Conservation (phyloP, 1,139 yeast genomes). For the Sugiyamaella castrensis region DNA sequence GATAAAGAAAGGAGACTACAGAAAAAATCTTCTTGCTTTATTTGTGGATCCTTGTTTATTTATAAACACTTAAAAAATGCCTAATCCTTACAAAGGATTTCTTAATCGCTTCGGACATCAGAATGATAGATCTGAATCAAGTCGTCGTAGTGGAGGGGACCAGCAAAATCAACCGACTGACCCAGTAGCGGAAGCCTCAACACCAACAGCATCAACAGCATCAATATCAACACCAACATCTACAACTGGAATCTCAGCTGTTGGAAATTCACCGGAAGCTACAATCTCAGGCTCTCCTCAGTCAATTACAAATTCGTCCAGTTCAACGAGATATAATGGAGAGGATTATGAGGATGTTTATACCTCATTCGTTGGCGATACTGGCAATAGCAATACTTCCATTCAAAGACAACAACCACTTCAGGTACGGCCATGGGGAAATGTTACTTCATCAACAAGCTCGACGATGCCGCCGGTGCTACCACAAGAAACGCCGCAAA, state of each 20-base stretch:
- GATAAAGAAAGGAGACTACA: no score
- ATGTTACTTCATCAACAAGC: constrained; percentile 10
- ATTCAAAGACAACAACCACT: not conserved
- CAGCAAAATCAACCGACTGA: not conserved
- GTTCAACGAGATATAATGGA: not conserved
- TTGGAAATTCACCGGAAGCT: not conserved
- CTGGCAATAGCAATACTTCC: not conserved
- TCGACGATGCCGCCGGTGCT: no score
- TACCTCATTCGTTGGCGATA: constrained; percentile 1
- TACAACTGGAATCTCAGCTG: not conserved
- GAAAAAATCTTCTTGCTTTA: no score
- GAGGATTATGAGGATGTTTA: constrained; percentile 3
- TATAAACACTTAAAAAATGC: constrained; percentile 7
- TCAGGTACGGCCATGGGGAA: constrained; percentile 3
- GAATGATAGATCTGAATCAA: constrained; percentile 2
- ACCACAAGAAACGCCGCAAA: no score
- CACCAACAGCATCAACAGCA: no score
- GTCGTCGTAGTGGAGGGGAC: constrained; percentile 1
- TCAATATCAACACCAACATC: constrained; percentile 2
- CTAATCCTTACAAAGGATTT: constrained; percentile 20
- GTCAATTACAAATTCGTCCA: constrained; percentile 2
- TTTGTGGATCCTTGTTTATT: constrained; percentile 39
- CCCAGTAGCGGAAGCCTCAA: not conserved
- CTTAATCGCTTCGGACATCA: constrained; percentile 18
- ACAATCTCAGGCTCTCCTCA: constrained; percentile 8